A percentile compares a stretch with the other conserved stretches of the same genome.
Evolutionary conservation across 352 stramenopile genomes (phyloP).

Genomic region (Globisporangium megalacanthum): DNA sequence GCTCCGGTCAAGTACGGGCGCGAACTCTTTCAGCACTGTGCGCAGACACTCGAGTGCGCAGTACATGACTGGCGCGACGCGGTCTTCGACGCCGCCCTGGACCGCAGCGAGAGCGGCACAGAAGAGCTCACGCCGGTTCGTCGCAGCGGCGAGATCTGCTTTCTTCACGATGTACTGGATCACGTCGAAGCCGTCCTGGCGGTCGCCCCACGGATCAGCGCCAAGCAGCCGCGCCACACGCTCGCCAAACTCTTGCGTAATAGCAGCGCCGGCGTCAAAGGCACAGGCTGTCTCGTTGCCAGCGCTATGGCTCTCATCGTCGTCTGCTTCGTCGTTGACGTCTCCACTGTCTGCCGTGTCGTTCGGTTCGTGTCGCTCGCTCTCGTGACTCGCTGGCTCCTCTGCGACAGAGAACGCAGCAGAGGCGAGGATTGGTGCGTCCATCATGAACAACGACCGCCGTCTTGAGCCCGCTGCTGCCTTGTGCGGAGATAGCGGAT

Average conservation of each 20-base stretch:
- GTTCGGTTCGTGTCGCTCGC: slow-evolving; percentile 1
- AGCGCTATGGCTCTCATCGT: not conserved
- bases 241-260: slow-evolving; percentile 67
- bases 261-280: slow-evolving; percentile 60
- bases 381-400: slow-evolving; percentile 18
- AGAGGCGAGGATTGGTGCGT: slow-evolving; percentile 63
- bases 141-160: slow-evolving; percentile 30
- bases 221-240: slow-evolving; percentile 55
- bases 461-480: slow-evolving; percentile 10
- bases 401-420: slow-evolving; percentile 17
- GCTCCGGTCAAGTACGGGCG: slow-evolving; percentile 35
- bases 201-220: slow-evolving; percentile 73
- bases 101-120: slow-evolving; percentile 59
- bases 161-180: slow-evolving; percentile 68
- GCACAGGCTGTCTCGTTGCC: slow-evolving; percentile 16
- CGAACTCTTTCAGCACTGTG: slow-evolving; percentile 59
- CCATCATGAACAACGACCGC: slow-evolving; percentile 16
- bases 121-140: slow-evolving; percentile 50
- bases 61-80: slow-evolving; percentile 78
- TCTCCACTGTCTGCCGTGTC: slow-evolving; percentile 2
- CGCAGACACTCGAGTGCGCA: slow-evolving; percentile 72
- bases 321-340: slow-evolving; percentile 4
- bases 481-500: slow-evolving; percentile 16
- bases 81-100: slow-evolving; percentile 69
- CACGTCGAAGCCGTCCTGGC: slow-evolving; percentile 74